phyloP scores from a whole-genome alignment of 2,329 filamentous ascomycete species.

The Rugonectria rugulosa region DNA sequence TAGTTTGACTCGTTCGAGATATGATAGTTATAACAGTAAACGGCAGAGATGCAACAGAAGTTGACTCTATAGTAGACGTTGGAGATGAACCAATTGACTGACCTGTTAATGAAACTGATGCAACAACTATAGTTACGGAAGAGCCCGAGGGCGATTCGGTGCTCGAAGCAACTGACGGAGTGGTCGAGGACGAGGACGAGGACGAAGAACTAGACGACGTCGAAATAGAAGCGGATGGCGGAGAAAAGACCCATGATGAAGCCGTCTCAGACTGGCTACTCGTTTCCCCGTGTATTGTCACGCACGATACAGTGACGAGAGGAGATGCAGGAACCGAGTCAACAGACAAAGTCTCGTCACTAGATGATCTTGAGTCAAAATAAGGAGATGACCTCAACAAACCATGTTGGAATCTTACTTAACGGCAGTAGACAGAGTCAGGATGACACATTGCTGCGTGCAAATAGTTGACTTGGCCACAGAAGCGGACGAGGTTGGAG shows the following conservation, averaged over 20 bases:
- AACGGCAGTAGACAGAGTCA: constrained; percentile 31
- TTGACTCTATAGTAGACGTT: constrained; percentile 7
- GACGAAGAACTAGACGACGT: constrained; percentile 18
- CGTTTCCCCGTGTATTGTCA: constrained; percentile 27
- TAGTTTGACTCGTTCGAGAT: background rate
- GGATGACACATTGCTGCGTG: constrained; percentile 26
- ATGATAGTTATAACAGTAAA: constrained; percentile 1
- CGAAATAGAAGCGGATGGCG: constrained; percentile 6
- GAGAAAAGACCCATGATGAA: background rate
- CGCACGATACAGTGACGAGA: constrained; percentile 26
- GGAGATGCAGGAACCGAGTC: constrained; percentile 3
- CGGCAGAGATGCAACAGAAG: background rate
- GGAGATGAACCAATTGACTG: background rate
- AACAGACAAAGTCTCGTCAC: constrained; percentile 17
- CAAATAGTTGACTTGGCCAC: constrained; percentile 30
- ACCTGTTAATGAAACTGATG: background rate
- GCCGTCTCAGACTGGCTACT: constrained; percentile 1
- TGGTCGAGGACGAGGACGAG: background rate
- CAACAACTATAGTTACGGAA: background rate
- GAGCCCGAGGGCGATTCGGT: background rate
- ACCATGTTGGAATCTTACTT: constrained; percentile 21
- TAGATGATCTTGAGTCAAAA: constrained; percentile 16
- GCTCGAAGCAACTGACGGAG: background rate
- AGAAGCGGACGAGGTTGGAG: background rate
- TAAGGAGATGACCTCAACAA: background rate